These are phyloP conservation scores for Arthrinium phaeospermum DNA, from an alignment of 2,329 filamentous ascomycete species.

Conservation along the genomic window DNA sequence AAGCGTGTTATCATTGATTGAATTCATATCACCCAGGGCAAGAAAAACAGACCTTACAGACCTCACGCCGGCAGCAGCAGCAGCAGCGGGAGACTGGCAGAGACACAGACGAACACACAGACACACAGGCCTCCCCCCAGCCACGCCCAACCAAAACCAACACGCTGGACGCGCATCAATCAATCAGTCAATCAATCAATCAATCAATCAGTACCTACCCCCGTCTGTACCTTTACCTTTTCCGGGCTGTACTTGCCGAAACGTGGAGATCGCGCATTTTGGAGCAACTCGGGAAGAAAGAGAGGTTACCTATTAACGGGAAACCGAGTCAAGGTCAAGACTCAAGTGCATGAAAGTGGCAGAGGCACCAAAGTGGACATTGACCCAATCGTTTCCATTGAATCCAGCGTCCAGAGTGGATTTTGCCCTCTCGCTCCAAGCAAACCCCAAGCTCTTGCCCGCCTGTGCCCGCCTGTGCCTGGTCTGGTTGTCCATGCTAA, in stretches of 20 bases:
- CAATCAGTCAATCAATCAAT: neutral
- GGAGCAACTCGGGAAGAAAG: neutral
- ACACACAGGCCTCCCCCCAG: conserved; percentile 1
- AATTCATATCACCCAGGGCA: neutral
- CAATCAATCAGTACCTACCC: neutral
- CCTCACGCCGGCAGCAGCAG: neutral
- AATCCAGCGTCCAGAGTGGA: neutral
- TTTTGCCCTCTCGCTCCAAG: neutral
- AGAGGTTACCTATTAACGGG: neutral
- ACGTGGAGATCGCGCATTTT: neutral
- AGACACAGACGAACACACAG: neutral
- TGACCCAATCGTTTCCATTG: conserved; percentile 4
- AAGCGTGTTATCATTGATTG: conserved; percentile 3
- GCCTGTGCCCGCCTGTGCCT: neutral
- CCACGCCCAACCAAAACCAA: conserved; percentile 1
- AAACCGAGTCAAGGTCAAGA: neutral
- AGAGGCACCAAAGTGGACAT: conserved; percentile 1
- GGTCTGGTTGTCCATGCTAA: conserved; percentile 4
- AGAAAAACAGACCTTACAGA: neutral
- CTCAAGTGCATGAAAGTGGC: conserved; percentile 3
- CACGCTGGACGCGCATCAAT: neutral
- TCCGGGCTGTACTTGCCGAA: neutral
- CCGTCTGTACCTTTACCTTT: neutral
- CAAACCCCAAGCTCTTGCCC: neutral
- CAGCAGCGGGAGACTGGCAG: neutral